Evolutionary conservation across 495 filamentous ascomycete species (phyloP), one percentile per base, ranked within the genome.

Genomic region (Penicillium diatomitis): DNA sequence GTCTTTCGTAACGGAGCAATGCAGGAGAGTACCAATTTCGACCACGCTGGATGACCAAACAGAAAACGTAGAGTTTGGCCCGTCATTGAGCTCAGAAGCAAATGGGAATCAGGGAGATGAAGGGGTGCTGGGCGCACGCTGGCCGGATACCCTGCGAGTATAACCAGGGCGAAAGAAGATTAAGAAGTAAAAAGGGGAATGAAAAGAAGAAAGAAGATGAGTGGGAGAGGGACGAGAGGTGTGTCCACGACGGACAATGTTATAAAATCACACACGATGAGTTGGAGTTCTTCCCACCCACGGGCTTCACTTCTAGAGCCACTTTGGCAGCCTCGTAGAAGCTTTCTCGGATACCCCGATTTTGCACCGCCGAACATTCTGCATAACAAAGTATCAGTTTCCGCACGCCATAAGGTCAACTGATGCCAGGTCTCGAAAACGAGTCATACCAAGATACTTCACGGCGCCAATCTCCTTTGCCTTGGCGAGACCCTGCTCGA

Each of bases 321-420:
- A 97, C 92, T 58, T 95, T 84, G 39, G 92, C 94, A 35, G 92
- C 92, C 72, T 98, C 92, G 39, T 94, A 96, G 63, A 98, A 98
- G 33, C 92, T 94, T 66, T 98, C 92, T 63, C 96, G 92, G 58
- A 98, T 95, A 46, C 92, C 92, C 35, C 92, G 78, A 69, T 98
- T 98, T 63, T 89, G 84, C 76, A 96, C 96, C 9, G 92, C 92
- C 31, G 94, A 97, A 76, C 92, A 98, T 72, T 98, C 92, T 83
- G 41, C 10, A n/a, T 8, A 34, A 6, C n/a, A 6, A 20, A 20
- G 20, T 20, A 20, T 20, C 20, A 20, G 20, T 20, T 20, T 20
- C 20, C 20, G 20, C 20, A 20, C 20, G 20, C 20, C 20, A 20
- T 20, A 20, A 20, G 20, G 20, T 20, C 20, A 2, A 20, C 20